Evolutionary conservation across 1,284 basidiomycete species (phyloP), one percentile per base, ranked within the genome.

Genomic region (Microbotryum violaceum): DNA sequence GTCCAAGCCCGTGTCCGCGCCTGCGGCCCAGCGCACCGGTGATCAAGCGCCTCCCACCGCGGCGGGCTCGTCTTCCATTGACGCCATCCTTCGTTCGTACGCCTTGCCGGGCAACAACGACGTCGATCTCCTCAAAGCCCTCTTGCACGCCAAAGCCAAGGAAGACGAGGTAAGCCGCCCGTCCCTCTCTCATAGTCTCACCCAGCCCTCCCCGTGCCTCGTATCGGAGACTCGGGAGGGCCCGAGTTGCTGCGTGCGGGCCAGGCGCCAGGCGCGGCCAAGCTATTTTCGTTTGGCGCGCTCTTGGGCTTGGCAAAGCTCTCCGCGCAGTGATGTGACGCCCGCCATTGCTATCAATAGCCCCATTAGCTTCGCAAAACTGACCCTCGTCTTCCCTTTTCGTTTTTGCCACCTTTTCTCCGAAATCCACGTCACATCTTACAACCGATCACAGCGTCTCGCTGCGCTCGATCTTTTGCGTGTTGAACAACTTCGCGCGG

Each of bases 161-260:
- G 71, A 72, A 56, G 71, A 72, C 47, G 71, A 71, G 70, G 63
- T 70, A 57, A 56, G 65, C 21, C 25, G 2, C 21, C 9, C n/a
- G 14, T 18, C 29, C 23, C 23, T 23, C 29, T 20, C 37, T 14
- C 10, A 57, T 45, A 23, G 31, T 31, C 9, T 10, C 31, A 31
- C 31, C 31, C 31, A 31, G 8, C 56, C 48, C 44, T 12, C 16
- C 20, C 27, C 6, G 31, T 55, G 29, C 45, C 27, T 21, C n/a
- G 49, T 20, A 21, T 14, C 57, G 31, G 31, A 10, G 7, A 31
- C 31, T 31, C 31, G 47, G 53, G 8, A 53, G 27, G 25, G n/a
- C 31, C 48, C 48, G 23, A 29, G 23, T 23, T 23, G 21, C 48
- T 23, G 48, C 12, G 48, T 29, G 48, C 21, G 10, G 48, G 1